Conservation (phyloP, 2,329 filamentous ascomycete species). For the Leptographium galeiforme region DNA sequence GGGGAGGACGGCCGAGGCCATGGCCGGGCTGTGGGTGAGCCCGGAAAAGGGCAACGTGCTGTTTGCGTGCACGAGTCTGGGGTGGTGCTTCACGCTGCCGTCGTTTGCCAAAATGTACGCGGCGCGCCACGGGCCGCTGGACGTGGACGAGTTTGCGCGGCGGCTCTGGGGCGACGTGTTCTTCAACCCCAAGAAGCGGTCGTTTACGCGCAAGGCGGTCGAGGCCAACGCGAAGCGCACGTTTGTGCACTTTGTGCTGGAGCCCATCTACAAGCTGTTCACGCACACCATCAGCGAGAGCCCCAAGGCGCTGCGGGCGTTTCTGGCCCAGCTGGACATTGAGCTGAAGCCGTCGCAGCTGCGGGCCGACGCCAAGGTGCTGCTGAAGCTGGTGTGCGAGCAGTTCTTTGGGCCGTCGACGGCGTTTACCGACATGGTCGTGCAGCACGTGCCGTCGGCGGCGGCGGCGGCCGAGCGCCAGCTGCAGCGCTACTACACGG, state of each 20-base stretch:
- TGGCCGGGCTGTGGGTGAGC: conserved; percentile 68
- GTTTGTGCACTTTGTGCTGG: conserved; percentile 88
- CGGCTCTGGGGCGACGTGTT: conserved; percentile 95
- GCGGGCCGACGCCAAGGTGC: conserved; percentile 74
- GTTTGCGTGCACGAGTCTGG: conserved; percentile 85
- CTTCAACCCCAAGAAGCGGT: conserved; percentile 81
- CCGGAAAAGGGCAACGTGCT: conserved; percentile 98
- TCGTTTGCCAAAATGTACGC: conserved; percentile 97
- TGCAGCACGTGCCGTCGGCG: conserved; percentile 79
- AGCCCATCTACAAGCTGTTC: conserved; percentile 96
- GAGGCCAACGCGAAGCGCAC: conserved; percentile 72
- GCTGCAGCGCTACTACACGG: conserved; percentile 82
- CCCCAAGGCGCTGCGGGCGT: conserved; percentile 68
- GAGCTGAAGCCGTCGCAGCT: conserved; percentile 83
- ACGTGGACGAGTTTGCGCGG: conserved; percentile 67
- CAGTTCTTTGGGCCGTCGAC: conserved; percentile 87
- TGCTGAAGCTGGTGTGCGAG: conserved; percentile 80
- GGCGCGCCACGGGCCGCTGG: conserved; percentile 71
- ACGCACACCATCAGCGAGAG: conserved; percentile 88
- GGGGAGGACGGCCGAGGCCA: conserved; percentile 64
- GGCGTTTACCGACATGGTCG: conserved; percentile 92
- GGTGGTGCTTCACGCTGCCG: conserved; percentile 89
- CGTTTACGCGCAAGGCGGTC: conserved; percentile 76
- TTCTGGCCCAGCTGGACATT: conserved; percentile 69
- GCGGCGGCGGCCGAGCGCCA: conserved; percentile 62